These are phyloP conservation scores for Curvularia spicifera DNA, from an alignment of 2,329 filamentous ascomycete species.

Conservation along the genomic window DNA sequence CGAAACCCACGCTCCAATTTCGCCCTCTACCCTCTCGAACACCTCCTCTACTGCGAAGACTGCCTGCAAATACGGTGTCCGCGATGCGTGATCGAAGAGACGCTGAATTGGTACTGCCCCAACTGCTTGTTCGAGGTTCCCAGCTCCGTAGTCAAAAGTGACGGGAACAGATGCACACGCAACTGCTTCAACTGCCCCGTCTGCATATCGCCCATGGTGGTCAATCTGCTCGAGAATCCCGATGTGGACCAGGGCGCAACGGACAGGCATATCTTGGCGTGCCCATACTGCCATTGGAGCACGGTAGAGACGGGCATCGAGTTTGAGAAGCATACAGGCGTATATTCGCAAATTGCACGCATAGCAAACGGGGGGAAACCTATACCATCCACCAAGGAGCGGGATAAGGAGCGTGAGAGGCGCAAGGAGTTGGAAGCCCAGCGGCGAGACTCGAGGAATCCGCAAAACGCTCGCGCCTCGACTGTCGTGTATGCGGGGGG, in stretches of 20 bases:
- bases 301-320: constrained; percentile 87
- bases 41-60: constrained; percentile 95
- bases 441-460: constrained; percentile 27
- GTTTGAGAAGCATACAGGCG: constrained; percentile 87
- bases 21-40: constrained; percentile 89
- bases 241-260: constrained; percentile 34
- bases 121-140: constrained; percentile 96
- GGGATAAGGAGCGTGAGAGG: constrained; percentile 50
- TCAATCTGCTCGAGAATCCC: constrained; percentile 70
- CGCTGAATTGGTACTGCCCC: constrained; percentile 93
- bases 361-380: constrained; percentile 61
- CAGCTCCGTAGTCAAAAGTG: constrained; percentile 87
- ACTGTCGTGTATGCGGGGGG: constrained; percentile 15
- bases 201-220: constrained; percentile 79
- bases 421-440: constrained; percentile 38
- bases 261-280: constrained; percentile 78
- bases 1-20: constrained; percentile 84
- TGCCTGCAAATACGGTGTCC: constrained; percentile 96
- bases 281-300: constrained; percentile 92
- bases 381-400: constrained; percentile 50
- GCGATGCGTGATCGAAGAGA: constrained; percentile 89
- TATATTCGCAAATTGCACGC: constrained; percentile 78
- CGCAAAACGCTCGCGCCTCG: constrained; percentile 27
- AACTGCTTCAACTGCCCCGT: constrained; percentile 96
- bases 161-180: constrained; percentile 92